Evolutionary conservation across 139 green algal genomes (phyloP).

Genomic region (Ettlia oleoabundans): DNA sequence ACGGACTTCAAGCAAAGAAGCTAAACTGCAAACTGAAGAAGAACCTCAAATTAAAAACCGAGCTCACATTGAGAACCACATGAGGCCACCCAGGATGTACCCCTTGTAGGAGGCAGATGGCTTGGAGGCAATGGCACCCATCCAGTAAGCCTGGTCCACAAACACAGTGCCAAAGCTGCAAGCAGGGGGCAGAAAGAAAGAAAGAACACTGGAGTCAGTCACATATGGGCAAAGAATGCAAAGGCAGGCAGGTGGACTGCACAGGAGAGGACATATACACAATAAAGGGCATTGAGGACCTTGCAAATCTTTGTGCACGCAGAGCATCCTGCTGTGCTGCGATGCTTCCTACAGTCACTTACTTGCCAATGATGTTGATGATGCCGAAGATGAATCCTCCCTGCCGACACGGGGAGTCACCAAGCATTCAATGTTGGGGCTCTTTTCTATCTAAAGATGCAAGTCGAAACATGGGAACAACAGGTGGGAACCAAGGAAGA

Average conservation of each 20-base stretch:
- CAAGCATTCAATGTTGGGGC: too few species aligned
- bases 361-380: slow-evolving; percentile 97
- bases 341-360: slow-evolving; percentile 94
- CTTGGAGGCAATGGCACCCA: slow-evolving; percentile 89
- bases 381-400: slow-evolving; percentile 93
- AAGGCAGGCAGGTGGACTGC: slow-evolving; percentile 22
- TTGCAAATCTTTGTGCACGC: too few species aligned
- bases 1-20: too few species aligned
- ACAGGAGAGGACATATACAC: slow-evolving; percentile 47
- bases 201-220: too few species aligned
- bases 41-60: background rate
- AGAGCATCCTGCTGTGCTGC: too few species aligned
- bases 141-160: slow-evolving; percentile 82
- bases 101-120: slow-evolving; percentile 83
- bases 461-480: too few species aligned
- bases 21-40: too few species aligned
- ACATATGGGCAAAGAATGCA: background rate
- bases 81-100: slow-evolving; percentile 84
- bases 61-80: slow-evolving; percentile 89
- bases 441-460: too few species aligned
- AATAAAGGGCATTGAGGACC: too few species aligned
- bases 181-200: too few species aligned
- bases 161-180: background rate
- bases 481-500: too few species aligned
- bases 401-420: too few species aligned